phyloP scores from a whole-genome alignment of 805 yeast genomes.

The Saturnispora silvae region DNA sequence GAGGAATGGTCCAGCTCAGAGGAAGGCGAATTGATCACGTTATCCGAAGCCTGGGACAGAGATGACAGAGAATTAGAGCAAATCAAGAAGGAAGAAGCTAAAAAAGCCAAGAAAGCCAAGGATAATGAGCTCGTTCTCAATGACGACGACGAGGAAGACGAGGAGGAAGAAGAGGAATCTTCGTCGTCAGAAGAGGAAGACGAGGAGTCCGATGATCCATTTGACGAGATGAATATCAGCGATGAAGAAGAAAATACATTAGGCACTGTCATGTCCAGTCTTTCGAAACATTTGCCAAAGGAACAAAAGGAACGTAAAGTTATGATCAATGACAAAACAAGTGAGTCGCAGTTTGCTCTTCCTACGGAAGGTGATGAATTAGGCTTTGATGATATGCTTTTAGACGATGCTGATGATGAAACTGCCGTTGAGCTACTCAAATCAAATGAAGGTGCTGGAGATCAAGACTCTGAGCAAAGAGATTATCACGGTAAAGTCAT shows the following conservation, averaged over 20 bases:
- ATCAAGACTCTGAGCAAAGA: constrained; percentile 20
- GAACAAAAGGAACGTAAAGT: constrained; percentile 32
- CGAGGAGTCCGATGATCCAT: constrained; percentile 18
- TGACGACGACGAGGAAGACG: constrained; percentile 20
- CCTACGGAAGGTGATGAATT: constrained; percentile 53
- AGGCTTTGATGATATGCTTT: constrained; percentile 65
- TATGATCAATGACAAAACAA: constrained; percentile 39
- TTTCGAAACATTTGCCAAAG: constrained; percentile 27
- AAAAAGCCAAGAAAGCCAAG: constrained; percentile 10
- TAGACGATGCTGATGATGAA: constrained; percentile 28
- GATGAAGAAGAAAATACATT: constrained; percentile 40
- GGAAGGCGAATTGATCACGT: constrained; percentile 60
- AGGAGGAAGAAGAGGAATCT: constrained; percentile 15
- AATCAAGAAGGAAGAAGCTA: constrained; percentile 1
- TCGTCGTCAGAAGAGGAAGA: constrained; percentile 6
- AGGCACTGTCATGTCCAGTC: constrained; percentile 33
- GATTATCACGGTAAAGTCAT: constrained; percentile 11
- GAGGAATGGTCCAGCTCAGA: constrained; percentile 66
- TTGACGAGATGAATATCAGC: constrained; percentile 19
- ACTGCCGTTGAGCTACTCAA: constrained; percentile 36
- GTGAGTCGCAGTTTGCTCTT: constrained; percentile 60
- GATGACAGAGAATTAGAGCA: constrained; percentile 42
- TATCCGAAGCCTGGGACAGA: constrained; percentile 85
- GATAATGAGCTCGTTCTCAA: constrained; percentile 15
- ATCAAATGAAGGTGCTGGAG: constrained; percentile 8